Base-by-base conservation (phyloP, 169 alveolate species). In the Cyclospora cayetanensis region DNA sequence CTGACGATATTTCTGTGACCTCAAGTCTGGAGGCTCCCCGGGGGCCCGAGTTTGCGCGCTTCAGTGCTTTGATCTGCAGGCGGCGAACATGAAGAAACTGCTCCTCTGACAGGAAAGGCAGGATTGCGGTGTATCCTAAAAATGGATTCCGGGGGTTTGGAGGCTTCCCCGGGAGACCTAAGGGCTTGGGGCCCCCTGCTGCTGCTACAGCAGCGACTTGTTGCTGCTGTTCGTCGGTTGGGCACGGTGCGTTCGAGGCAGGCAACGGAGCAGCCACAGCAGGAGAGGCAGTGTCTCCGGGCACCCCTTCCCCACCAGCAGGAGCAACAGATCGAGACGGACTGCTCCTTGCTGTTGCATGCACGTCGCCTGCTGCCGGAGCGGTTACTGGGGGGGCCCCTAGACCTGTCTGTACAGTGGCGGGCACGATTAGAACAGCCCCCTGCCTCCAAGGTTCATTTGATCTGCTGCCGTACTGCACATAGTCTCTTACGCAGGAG, bases 401-500 rank as follows among this genome's bases (percentile, higher is more conserved):
- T n/a, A 18, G 27, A 50, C 7, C 63, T 50, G 63, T n/a, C 63
- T 50, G 63, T 50, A n/a, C 63, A 18, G 12, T 25, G 72, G 52
- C 27, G 39, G 52, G 25, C 46, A 29, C 52, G 82, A 50, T 39
- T 39, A 39, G 50, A 39, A 5, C 80, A 39, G 29, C 46, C 43
- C 42, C 43, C 9, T 29, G 80, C 80, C 80, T 68, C 91, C 91
- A 90, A n/a, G 93, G 93, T 37, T 90, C 93, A 46, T 46, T 46
- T 12, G 93, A 90, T 7, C 93, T 34, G 41, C 93, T 90, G 46
- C 93, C 93, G 53, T 37, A 80, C 42, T 77, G 77, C 0, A 74
- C 83, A 79, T 90, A 90, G 15, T 90, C 93, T 77, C 74, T 35
- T 1, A 90, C 83, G 52, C 91, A 52, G 4, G 52, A 11, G 25